Base-by-base conservation (phyloP, 495 filamentous ascomycete genomes). In the Sporormia fimetaria region DNA sequence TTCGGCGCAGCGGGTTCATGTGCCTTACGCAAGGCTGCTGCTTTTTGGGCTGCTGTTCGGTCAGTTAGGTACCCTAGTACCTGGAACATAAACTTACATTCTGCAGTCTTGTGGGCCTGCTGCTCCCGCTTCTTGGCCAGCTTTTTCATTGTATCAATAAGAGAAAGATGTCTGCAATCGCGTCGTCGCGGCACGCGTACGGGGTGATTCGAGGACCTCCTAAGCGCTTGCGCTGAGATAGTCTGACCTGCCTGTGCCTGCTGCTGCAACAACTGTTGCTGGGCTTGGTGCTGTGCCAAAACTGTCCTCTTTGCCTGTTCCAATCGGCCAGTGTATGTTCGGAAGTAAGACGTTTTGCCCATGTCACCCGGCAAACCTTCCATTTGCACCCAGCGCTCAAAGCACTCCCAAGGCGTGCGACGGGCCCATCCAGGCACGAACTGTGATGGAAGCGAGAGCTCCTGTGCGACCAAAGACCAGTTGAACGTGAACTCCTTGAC, bases 371-470 rank as follows among this genome's bases (percentile, higher is more conserved):
- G 87, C 24, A 94, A 62, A 4, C 85, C 85, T 63, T 95, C 90
- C 7, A 96, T 64, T 39, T 78, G 75, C 11, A 94, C 76, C 86
- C 88, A 96, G 25, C 92, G 76, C 57, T 98, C 90, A 54, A 96
- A 98, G 55, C 90, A 98, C 63, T 98, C 90, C 90, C 90, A 98
- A 4, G 90, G 87, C 3, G 92, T 96, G 34, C 90, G 73, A 39
- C 90, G 75, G 55, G 95, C 92, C 8, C 84, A 75, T 10, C 82
- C 81, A 33, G 88, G 87, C 16, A 78, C 74, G 55, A 80, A 92
- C 21, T 72, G 49, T 3, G 83, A 90, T 32, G 74, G 71, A n/a
- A 76, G 70, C 0, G 75, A 71, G 27, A 94, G 64, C 44, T 84
- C 79, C 45, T 70, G 78, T 4, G 85, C 81, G 32, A 96, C 92